A percentile compares a stretch with the other conserved stretches of the same genome.
Evolutionary conservation across 1,284 basidiomycete species (phyloP).

Genomic region (Wolfiporia cocos): DNA sequence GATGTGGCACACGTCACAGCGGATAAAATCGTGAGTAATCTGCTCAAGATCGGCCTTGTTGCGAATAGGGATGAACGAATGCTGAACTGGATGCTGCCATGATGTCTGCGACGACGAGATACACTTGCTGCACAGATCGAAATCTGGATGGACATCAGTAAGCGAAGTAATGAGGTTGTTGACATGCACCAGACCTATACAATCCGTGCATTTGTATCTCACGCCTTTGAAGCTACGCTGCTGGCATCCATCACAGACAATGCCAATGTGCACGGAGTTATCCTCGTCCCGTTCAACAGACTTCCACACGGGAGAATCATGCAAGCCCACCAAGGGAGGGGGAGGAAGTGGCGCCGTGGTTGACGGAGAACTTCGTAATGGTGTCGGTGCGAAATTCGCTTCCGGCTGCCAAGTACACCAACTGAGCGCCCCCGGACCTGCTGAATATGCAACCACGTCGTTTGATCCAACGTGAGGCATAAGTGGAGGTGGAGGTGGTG

Average conservation of each 20-base stretch:
- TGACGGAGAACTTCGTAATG: background rate
- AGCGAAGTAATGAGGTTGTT: too few relatives aligned
- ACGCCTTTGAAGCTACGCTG: slow-evolving; percentile 45
- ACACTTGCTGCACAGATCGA: slow-evolving; percentile 64
- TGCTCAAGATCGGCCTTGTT: slow-evolving; percentile 45
- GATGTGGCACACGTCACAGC: slow-evolving; percentile 66
- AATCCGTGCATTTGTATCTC: slow-evolving; percentile 65
- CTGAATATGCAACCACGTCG: too few relatives aligned
- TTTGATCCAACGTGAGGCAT: too few relatives aligned
- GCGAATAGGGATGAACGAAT: slow-evolving; percentile 63
- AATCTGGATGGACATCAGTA: slow-evolving; percentile 24
- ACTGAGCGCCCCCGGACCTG: too few relatives aligned
- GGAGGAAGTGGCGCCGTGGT: background rate
- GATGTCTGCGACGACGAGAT: slow-evolving; percentile 20
- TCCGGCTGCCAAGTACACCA: too few relatives aligned
- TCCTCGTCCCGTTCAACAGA: background rate
- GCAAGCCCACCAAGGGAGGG: background rate
- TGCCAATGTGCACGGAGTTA: slow-evolving; percentile 28
- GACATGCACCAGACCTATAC: slow-evolving; percentile 32
- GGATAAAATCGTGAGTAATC: slow-evolving; percentile 16
- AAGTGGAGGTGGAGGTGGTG: background rate
- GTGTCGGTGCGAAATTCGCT: too few relatives aligned
- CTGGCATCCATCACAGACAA: slow-evolving; percentile 54
- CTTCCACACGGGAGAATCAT: slow-evolving; percentile 5
- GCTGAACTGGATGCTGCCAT: slow-evolving; percentile 21